Evolutionary conservation across 2,329 filamentous ascomycete genomes (phyloP), one percentile per base, ranked within the genome.

Genomic region (Chrysoporthe cubensis): DNA sequence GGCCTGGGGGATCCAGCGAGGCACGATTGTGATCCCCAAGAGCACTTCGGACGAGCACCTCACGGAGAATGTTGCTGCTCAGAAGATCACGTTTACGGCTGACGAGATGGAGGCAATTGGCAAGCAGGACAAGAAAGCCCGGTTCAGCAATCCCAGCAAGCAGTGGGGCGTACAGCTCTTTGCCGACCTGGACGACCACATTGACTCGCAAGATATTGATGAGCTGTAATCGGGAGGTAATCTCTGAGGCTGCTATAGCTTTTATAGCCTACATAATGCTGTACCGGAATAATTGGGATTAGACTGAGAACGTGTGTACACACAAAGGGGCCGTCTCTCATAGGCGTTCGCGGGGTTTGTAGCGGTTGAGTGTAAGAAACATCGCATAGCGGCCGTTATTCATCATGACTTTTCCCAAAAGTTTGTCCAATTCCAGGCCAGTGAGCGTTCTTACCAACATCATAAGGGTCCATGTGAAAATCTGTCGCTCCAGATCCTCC

Each of bases 11-110:
- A 74, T 84, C 7, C 77, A 79, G 68, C 74, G 84, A 21, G 82
- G 81, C 11, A 83, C 81, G 2, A 75, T 78, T 52, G 81, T 86
- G 4, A 85, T 87, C 52, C 85, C 84, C 1, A 86, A 86, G 75
- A 83, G 80, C 64, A 78, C 77, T 4, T 80, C 82, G 67, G 76
- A 78, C 62, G 71, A 76, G 52, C 73, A 80, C 46, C 81, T 85
- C 34, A 66, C 73, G 21, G 80, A 85, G 73, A 85, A 87, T 69
- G 75, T 82, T 7, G 77, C 74, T 1, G 82, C 89, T 66, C 80
- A 83, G 56, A 81, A 89, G 4, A 78, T 83, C 62, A 70, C 68
- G 9, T 77, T 84, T 68, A 75, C 76, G 7, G 71, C 76, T 7
- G 75, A 77, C 40, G 80, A 85, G 72, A 70, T 82, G 52, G 64